These are phyloP conservation scores for Amanita pseudoporphyria DNA, from an alignment of 768 basidiomycete species.

Conservation along the genomic window DNA sequence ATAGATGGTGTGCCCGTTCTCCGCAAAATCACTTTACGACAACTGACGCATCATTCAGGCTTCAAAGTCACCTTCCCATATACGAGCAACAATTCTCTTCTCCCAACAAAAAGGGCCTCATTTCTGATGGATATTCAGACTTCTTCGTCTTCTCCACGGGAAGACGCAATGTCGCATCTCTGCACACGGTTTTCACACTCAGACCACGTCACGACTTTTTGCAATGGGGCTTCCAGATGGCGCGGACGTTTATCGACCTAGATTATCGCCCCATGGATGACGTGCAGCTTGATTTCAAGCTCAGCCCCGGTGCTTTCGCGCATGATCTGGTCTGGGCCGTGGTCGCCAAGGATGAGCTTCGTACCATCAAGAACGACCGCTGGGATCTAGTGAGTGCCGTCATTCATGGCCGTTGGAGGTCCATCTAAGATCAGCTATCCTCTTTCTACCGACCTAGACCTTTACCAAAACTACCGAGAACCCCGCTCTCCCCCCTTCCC, in stretches of 20 bases:
- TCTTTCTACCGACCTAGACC: constrained; percentile 35
- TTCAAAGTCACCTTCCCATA: constrained; percentile 46
- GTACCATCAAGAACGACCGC: constrained; percentile 54
- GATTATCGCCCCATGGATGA: constrained; percentile 63
- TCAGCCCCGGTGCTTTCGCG: constrained; percentile 39
- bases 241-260: constrained; percentile 62
- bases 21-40: constrained; percentile 7
- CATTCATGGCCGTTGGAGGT: background rate
- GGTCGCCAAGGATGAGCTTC: constrained; percentile 71
- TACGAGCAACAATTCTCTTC: constrained; percentile 68
- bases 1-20: constrained; percentile 46
- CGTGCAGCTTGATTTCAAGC: constrained; percentile 72
- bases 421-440: background rate
- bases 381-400: constrained; percentile 80
- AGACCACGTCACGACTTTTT: constrained; percentile 79
- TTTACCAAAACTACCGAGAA: constrained; percentile 76
- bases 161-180: constrained; percentile 60
- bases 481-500: constrained; percentile 43
- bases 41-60: constrained; percentile 31
- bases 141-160: constrained; percentile 86
- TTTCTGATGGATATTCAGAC: constrained; percentile 65
- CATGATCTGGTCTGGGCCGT: constrained; percentile 77
- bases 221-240: constrained; percentile 52
- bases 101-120: constrained; percentile 46
- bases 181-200: constrained; percentile 74